phyloP scores from a whole-genome alignment of 2,329 filamentous ascomycete genomes.

The Malbranchea cinnamomea region DNA sequence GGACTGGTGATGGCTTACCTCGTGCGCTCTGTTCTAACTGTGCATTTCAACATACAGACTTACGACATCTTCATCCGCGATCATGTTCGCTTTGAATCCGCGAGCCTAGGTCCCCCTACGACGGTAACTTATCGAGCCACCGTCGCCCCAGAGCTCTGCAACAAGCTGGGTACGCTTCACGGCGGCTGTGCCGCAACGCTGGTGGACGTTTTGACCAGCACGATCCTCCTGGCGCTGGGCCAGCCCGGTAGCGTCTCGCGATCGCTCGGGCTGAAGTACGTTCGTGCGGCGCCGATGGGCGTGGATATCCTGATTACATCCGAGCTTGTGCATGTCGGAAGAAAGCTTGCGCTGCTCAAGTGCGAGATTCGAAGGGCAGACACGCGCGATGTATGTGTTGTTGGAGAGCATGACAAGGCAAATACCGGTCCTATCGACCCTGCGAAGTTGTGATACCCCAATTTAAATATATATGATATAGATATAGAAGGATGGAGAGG shows the following conservation, averaged over 20 bases:
- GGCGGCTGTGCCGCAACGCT: constrained; percentile 60
- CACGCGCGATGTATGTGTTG: constrained; percentile 39
- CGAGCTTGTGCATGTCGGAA: constrained; percentile 44
- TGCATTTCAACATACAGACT: constrained; percentile 10
- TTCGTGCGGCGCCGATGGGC: constrained; percentile 44
- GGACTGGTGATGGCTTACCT: too few species aligned
- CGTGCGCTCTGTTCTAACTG: too few species aligned
- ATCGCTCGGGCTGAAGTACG: constrained; percentile 51
- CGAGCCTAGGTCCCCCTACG: constrained; percentile 19
- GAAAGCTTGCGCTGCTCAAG: constrained; percentile 37
- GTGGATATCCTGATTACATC: constrained; percentile 39
- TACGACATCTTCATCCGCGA: constrained; percentile 17
- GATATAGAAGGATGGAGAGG: background rate
- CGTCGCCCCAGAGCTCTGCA: constrained; percentile 82
- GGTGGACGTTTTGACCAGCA: constrained; percentile 51
- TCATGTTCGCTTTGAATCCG: constrained; percentile 25
- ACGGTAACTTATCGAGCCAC: constrained; percentile 21
- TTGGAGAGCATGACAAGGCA: constrained; percentile 51
- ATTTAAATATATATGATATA: too few species aligned
- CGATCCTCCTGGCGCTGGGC: constrained; percentile 41
- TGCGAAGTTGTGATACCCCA: constrained; percentile 11
- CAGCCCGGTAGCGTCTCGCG: constrained; percentile 49
- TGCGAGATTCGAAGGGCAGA: constrained; percentile 40
- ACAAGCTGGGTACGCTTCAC: constrained; percentile 80
- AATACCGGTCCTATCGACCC: constrained; percentile 47